A percentile compares a stretch with the other conserved stretches of the same genome.
phyloP scores from a whole-genome alignment of 805 yeast species.

The Kodamaea jinghongensis region DNA sequence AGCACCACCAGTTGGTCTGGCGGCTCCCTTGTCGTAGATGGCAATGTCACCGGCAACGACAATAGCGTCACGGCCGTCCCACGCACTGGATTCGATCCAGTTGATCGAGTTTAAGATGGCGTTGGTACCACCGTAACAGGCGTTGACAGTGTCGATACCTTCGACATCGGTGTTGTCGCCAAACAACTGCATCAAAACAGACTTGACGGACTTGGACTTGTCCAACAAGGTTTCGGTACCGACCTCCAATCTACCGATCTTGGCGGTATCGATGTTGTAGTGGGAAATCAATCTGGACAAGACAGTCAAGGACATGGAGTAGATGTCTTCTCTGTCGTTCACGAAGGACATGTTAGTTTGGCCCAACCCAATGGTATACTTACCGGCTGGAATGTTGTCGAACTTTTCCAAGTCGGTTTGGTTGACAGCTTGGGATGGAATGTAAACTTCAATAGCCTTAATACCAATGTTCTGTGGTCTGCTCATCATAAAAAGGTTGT shows the following conservation, averaged over 20 bases:
- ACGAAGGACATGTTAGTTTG: conserved; percentile 98
- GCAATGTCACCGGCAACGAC: conserved; percentile 99
- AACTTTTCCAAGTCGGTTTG: conserved; percentile 83
- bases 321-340: conserved; percentile 95
- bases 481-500: conserved; percentile 21
- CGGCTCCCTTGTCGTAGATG: conserved; percentile 93
- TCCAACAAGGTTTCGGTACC: conserved; percentile 97
- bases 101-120: conserved; percentile 91
- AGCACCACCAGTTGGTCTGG: conserved; percentile 99
- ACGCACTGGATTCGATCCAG: conserved; percentile 93
- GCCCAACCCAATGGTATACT: conserved; percentile 97
- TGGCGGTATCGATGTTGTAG: conserved; percentile 75
- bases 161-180: conserved; percentile 88
- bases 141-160: conserved; percentile 94
- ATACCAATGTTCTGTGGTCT: conserved; percentile 89
- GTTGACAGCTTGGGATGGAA: conserved; percentile 81
- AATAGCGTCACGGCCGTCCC: conserved; percentile 98
- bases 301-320: conserved; percentile 91
- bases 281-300: conserved; percentile 71
- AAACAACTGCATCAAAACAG: conserved; percentile 91
- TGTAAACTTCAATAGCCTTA: conserved; percentile 90
- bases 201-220: conserved; percentile 94
- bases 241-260: conserved; percentile 92
- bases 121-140: conserved; percentile 97
- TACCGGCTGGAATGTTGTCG: conserved; percentile 88